A percentile compares a stretch with the other conserved stretches of the same genome.
phyloP scores from a whole-genome alignment of 1,284 basidiomycete genomes.

The Rhodotorula sp. region DNA sequence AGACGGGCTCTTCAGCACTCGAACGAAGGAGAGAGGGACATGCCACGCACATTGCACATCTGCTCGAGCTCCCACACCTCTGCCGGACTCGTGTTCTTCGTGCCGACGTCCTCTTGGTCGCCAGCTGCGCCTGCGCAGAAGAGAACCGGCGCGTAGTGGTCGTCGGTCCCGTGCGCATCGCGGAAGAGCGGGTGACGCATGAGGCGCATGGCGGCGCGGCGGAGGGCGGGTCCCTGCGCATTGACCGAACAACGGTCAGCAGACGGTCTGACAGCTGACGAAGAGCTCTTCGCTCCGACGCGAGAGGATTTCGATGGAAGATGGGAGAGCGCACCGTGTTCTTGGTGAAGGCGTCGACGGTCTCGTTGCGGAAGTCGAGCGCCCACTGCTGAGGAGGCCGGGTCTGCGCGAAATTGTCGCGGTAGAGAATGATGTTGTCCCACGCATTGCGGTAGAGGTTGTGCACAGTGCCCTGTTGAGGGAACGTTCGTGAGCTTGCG shows the following conservation, averaged over 20 bases:
- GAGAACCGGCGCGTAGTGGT: slow-evolving; percentile 43
- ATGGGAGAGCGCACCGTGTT: slow-evolving; percentile 21
- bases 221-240: slow-evolving; percentile 34
- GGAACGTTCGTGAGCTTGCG: no score
- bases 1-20: no score
- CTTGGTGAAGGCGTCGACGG: slow-evolving; percentile 41
- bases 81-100: slow-evolving; percentile 35
- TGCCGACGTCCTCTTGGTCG: slow-evolving; percentile 35
- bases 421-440: slow-evolving; percentile 38
- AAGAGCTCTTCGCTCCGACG: no score
- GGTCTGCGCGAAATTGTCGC: slow-evolving; percentile 45
- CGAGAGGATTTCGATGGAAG: no score
- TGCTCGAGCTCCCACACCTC: slow-evolving; percentile 45
- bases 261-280: no score
- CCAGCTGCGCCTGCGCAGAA: slow-evolving; percentile 45
- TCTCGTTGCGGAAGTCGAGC: slow-evolving; percentile 43
- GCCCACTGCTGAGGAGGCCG: slow-evolving; percentile 43
- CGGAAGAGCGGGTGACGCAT: slow-evolving; percentile 44
- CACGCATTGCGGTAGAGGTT: slow-evolving; percentile 45
- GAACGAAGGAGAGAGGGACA: no score
- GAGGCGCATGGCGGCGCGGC: slow-evolving; percentile 40
- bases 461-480: slow-evolving; percentile 36
- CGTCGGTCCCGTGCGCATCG: slow-evolving; percentile 44
- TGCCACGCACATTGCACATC: slow-evolving; percentile 36
- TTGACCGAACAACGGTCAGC: no score